Evolutionary conservation across 306 rosid species (phyloP).

Genomic region (Lotus japonicus): DNA sequence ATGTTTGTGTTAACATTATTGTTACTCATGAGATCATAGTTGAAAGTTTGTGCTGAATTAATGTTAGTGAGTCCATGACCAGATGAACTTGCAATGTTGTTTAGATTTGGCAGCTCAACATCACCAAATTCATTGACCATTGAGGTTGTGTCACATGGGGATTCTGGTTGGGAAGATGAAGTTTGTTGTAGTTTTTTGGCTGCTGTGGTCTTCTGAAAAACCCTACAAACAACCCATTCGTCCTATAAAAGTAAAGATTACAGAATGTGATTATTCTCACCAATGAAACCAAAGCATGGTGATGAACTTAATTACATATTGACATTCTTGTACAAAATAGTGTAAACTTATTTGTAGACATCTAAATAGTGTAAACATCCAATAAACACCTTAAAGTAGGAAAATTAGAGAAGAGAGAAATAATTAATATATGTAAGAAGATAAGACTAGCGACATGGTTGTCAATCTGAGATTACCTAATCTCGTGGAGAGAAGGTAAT

Average conservation of each 20-base stretch:
- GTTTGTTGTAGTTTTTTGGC: constrained; percentile 56
- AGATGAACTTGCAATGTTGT: constrained; percentile 37
- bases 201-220: constrained; percentile 63
- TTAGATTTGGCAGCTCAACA: constrained; percentile 52
- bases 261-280: neutral
- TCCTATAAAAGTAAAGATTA: constrained; percentile 36
- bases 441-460: too few relatives aligned
- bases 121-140: constrained; percentile 63
- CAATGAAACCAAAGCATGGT: neutral
- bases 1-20: constrained; percentile 37
- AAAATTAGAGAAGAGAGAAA: too few relatives aligned
- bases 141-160: constrained; percentile 68
- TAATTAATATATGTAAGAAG: too few relatives aligned
- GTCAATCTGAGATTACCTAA: too few relatives aligned
- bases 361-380: too few relatives aligned
- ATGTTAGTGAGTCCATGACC: constrained; percentile 22
- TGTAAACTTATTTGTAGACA: too few relatives aligned
- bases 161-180: constrained; percentile 52
- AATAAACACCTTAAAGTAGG: too few relatives aligned
- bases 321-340: too few relatives aligned
- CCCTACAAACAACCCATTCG: constrained; percentile 95
- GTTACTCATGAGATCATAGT: constrained; percentile 4
- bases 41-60: constrained; percentile 32
- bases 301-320: neutral
- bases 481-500: too few relatives aligned